Evolutionary conservation across 78 protist genomes (phyloP).

Genomic region (Isochrysis galbana): DNA sequence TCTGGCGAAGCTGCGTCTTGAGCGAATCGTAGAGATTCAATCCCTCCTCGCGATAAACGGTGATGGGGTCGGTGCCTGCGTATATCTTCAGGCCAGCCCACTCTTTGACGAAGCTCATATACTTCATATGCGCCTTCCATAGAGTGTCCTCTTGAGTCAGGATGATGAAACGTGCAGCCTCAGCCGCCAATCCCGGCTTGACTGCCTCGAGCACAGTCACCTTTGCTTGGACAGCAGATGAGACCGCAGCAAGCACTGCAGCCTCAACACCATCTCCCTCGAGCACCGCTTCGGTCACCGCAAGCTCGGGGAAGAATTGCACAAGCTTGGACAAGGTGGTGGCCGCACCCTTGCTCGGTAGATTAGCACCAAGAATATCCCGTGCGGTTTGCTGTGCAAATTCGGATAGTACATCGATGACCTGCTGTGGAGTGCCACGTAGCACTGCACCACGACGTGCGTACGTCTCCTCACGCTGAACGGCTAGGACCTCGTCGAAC

Average conservation of each 20-base stretch:
- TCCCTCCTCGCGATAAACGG: not conserved
- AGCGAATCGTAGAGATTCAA: not conserved
- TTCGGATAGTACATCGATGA: not conserved
- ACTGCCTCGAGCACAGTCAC: not conserved
- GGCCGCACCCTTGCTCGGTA: not conserved
- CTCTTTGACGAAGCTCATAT: not conserved
- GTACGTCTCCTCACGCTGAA: not conserved
- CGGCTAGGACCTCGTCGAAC: slow-evolving; percentile 29
- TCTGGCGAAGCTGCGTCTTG: not conserved
- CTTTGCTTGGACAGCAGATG: not conserved
- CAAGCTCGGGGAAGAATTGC: not conserved
- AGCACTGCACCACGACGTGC: not conserved
- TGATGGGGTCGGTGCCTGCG: not conserved
- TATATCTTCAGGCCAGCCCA: not conserved
- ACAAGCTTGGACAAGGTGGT: not conserved
- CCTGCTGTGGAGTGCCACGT: too few species aligned
- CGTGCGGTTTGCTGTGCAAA: not conserved
- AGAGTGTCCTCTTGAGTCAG: not conserved
- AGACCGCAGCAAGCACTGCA: not conserved
- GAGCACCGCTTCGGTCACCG: not conserved
- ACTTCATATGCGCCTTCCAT: slow-evolving; percentile 7
- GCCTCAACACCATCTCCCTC: not conserved
- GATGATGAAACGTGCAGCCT: not conserved
- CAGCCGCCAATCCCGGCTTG: not conserved
- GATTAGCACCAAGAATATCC: not conserved